A percentile compares a stretch with the other conserved stretches of the same genome.
phyloP scores from a whole-genome alignment of 176 grass and related monocot species.

The Echinochloa phyllopogon region DNA sequence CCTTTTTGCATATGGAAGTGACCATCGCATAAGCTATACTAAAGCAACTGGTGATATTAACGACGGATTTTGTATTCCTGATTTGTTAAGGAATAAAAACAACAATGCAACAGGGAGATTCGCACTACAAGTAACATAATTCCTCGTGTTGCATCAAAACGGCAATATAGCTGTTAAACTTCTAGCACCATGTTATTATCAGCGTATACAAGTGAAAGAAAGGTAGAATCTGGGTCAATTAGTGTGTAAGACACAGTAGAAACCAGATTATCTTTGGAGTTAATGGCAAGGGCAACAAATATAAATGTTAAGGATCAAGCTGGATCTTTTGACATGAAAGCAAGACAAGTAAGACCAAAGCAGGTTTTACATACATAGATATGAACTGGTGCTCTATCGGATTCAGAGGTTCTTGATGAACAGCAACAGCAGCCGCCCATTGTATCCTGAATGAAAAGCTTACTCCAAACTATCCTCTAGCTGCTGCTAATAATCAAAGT shows the following conservation, averaged over 20 bases:
- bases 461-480: conserved; percentile 41
- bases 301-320: neutral
- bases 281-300: neutral
- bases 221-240: neutral
- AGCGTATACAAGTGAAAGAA: neutral
- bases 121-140: neutral
- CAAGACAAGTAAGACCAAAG: neutral
- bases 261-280: neutral
- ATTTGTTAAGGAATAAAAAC: neutral
- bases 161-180: neutral
- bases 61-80: neutral
- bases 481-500: conserved; percentile 20
- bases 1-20: neutral
- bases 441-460: conserved; percentile 44
- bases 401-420: conserved; percentile 59
- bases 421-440: conserved; percentile 84
- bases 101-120: neutral
- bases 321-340: neutral
- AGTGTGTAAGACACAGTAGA: neutral
- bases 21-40: neutral
- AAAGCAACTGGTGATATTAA: neutral
- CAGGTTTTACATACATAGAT: conserved; percentile 61
- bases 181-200: neutral
- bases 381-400: conserved; percentile 54
- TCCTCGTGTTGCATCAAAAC: neutral